Evolutionary conservation across 352 stramenopile species (phyloP).

Genomic region (Phytopythium ostracodes): DNA sequence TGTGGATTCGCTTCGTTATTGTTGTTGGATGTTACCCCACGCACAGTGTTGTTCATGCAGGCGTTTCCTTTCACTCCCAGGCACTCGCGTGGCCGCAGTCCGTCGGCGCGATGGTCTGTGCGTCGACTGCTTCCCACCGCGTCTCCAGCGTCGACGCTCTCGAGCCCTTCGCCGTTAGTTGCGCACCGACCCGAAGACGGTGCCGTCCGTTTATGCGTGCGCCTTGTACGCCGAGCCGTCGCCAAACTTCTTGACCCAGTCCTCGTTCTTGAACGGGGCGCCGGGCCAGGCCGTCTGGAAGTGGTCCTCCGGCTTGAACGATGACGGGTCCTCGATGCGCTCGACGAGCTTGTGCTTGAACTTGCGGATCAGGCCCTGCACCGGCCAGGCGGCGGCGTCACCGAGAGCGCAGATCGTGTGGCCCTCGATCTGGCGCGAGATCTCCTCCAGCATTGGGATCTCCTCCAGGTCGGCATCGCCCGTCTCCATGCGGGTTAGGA

Average conservation of each 20-base stretch:
- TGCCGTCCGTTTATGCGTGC: slow-evolving; percentile 27
- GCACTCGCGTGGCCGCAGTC: background rate
- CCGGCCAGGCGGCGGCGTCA: slow-evolving; percentile 98
- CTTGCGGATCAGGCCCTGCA: slow-evolving; percentile 98
- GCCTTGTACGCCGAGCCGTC: slow-evolving; percentile 90
- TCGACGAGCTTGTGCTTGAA: slow-evolving; percentile 99
- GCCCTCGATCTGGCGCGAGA: slow-evolving; percentile 98
- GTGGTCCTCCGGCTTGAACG: slow-evolving; percentile 93
- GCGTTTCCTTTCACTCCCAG: background rate
- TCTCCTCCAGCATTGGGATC: slow-evolving; percentile 99
- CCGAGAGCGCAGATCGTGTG: slow-evolving; percentile 99
- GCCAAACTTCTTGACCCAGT: slow-evolving; percentile 93
- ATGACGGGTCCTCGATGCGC: slow-evolving; percentile 94
- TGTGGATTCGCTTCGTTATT: background rate
- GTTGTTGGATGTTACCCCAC: background rate
- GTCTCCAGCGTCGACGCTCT: too few relatives aligned
- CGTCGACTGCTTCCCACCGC: background rate
- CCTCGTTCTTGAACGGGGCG: slow-evolving; percentile 93
- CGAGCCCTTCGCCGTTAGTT: too few relatives aligned
- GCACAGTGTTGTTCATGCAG: background rate
- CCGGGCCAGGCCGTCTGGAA: slow-evolving; percentile 96
- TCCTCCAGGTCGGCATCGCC: slow-evolving; percentile 97
- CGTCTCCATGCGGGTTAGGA: slow-evolving; percentile 98
- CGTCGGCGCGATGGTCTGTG: background rate
- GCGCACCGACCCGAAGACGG: too few relatives aligned